These are phyloP conservation scores for Pisolithus microcarpus DNA, from an alignment of 768 basidiomycete genomes.

Conservation along the genomic window DNA sequence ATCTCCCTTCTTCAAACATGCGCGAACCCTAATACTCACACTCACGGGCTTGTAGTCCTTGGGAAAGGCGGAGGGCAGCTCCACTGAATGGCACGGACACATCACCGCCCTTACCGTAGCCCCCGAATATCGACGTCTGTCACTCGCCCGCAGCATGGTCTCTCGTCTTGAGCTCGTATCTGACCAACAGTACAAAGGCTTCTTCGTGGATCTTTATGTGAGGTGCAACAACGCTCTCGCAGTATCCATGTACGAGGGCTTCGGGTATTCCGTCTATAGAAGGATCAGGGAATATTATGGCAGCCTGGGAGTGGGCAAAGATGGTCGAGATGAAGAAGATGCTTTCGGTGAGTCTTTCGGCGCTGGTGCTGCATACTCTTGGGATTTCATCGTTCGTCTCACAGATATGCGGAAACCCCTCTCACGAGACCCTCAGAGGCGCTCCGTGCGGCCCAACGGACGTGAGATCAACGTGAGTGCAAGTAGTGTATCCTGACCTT, in stretches of 20 bases:
- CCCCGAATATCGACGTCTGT: constrained; percentile 84
- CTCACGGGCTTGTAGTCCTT: constrained; percentile 51
- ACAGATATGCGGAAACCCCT: constrained; percentile 70
- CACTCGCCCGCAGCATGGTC: constrained; percentile 85
- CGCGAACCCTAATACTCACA: constrained; percentile 1
- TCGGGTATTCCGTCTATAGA: constrained; percentile 91
- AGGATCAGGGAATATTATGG: constrained; percentile 89
- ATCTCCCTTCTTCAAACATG: constrained; percentile 2
- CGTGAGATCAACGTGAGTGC: constrained; percentile 60
- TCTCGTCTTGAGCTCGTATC: constrained; percentile 78
- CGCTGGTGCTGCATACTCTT: background rate
- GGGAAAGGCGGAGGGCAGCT: constrained; percentile 83
- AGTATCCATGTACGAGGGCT: constrained; percentile 83
- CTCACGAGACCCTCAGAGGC: constrained; percentile 50
- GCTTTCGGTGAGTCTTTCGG: constrained; percentile 68
- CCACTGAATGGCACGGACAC: constrained; percentile 84
- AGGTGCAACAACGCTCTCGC: constrained; percentile 81
- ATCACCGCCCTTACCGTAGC: constrained; percentile 94
- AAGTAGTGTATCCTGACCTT: constrained; percentile 28
- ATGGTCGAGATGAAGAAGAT: constrained; percentile 80
- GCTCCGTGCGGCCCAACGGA: constrained; percentile 65
- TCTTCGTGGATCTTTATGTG: constrained; percentile 95
- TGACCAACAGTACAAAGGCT: constrained; percentile 71
- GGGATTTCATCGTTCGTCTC: background rate
- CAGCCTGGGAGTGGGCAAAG: constrained; percentile 64